phyloP scores from a whole-genome alignment of 179 eudicot species.

The Spinacia oleracea region DNA sequence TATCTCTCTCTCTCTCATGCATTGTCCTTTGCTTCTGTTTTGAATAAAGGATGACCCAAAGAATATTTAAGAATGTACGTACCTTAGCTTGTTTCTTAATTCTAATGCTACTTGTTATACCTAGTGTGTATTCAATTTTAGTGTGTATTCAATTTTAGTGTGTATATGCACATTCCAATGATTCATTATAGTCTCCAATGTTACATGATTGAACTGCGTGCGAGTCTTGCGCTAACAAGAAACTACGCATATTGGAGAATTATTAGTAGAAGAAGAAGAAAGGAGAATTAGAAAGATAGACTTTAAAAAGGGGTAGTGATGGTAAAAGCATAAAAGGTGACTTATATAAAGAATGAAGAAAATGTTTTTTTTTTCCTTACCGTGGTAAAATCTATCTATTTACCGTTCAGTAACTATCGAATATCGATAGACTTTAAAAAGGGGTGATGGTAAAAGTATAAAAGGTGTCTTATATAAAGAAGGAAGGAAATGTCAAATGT shows the following conservation, averaged over 20 bases:
- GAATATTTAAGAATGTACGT: slow-evolving; percentile 15
- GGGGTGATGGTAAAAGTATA: background rate
- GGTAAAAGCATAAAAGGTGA: background rate
- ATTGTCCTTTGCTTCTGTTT: slow-evolving; percentile 22
- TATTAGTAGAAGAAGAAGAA: background rate
- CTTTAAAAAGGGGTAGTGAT: background rate
- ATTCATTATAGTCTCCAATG: background rate
- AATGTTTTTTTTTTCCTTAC: background rate
- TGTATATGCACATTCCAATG: background rate
- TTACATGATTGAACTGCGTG: slow-evolving; percentile 1
- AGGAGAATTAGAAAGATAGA: background rate
- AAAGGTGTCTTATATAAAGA: background rate
- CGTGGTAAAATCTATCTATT: background rate
- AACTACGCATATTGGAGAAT: background rate
- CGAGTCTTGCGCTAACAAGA: slow-evolving; percentile 9
- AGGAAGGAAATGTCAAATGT: no score
- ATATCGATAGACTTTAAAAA: background rate
- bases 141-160: background rate
- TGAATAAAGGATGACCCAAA: slow-evolving; percentile 23
- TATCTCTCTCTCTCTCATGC: slow-evolving; percentile 23
- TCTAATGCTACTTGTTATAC: background rate
- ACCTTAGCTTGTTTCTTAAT: slow-evolving; percentile 8
- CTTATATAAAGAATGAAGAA: background rate
- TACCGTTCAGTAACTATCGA: no score
- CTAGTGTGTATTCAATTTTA: background rate